Base-by-base conservation (phyloP, 2,329 filamentous ascomycete species). In the Lasiodiplodia sp. region DNA sequence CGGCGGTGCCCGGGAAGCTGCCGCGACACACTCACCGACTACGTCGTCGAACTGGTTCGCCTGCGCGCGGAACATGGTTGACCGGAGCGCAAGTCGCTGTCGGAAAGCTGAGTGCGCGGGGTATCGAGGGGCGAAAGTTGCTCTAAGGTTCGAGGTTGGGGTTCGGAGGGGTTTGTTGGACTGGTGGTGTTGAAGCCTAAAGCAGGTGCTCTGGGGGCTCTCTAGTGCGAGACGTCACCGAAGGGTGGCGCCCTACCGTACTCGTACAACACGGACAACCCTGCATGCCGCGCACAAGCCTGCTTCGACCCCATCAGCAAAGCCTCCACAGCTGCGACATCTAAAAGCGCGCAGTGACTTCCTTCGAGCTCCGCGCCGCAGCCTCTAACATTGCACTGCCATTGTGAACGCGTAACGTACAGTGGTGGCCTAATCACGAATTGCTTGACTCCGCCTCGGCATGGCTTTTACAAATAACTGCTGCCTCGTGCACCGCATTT, bases 31-130 rank as follows among this genome's bases (percentile, higher is more conserved):
- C 86, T 78, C 83, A 89, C 88, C 88, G 79, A 92, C 88, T 73
- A 87, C 87, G 75, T 92, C 89, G 79, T 92, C 89, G 74, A 91
- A 91, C 57, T 87, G 85, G 79, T 91, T 91, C 78, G 88, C 86
- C 80, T 90, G 81, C 38, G 81, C 79, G 72, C 82, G 81, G 71
- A 84, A 84, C 82, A 84, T 84, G 72, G 52, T 47, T 75, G 66
- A 28, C 23, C 51, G 52, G 21, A 21, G 67, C 38, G 28, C 18
- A 31, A 57, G 51, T n/a, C 14, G 52, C 23, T 16, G 63, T 51
- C 63, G 34, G 31, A 12, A 57, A 28, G 44, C 25, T 38, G 23
- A n/a, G 6, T 7, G 58, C 28, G 40, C 37, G 56, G 37, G 34
- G 21, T 62, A 53, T 56, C 64, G 49, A 34, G 23, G 18, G 31